A percentile compares a stretch with the other conserved stretches of the same genome.
Evolutionary conservation across 164 flowering plant species (phyloP).

Genomic region (Stephania cephalantha): DNA sequence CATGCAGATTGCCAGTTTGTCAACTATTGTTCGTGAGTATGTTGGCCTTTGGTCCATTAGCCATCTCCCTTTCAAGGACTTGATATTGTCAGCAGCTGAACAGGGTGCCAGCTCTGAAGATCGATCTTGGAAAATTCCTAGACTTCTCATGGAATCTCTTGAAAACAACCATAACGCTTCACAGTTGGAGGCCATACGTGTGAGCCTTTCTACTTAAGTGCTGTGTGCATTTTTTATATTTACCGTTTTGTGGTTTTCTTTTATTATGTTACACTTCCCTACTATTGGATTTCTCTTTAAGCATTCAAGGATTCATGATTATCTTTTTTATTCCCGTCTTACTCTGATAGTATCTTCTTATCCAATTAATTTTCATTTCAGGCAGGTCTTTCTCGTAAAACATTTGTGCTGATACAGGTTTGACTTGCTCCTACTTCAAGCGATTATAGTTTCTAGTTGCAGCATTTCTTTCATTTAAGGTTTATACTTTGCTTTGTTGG

Average conservation of each 20-base stretch:
- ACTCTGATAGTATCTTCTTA: slow-evolving; percentile 1
- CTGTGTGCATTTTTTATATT: not conserved
- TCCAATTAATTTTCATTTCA: slow-evolving; percentile 28
- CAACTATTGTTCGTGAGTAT: slow-evolving; percentile 89
- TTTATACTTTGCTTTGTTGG: no score
- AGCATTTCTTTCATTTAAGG: not conserved
- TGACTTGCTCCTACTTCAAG: not conserved
- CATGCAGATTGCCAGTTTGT: slow-evolving; percentile 78
- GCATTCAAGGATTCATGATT: not conserved
- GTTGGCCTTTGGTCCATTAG: slow-evolving; percentile 57
- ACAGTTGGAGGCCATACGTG: slow-evolving; percentile 71
- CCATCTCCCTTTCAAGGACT: slow-evolving; percentile 71
- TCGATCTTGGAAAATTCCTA: slow-evolving; percentile 68
- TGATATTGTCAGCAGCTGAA: slow-evolving; percentile 61
- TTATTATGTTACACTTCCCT: not conserved
- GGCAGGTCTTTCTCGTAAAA: slow-evolving; percentile 82
- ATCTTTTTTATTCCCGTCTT: not conserved
- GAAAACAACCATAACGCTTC: slow-evolving; percentile 62
- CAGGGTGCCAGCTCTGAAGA: slow-evolving; percentile 30
- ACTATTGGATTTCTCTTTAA: not conserved
- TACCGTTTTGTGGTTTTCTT: not conserved
- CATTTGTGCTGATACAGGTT: slow-evolving; percentile 96
- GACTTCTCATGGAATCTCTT: slow-evolving; percentile 51
- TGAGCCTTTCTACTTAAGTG: slow-evolving; percentile 27
- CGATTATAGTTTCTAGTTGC: not conserved